Evolutionary conservation across 192 early-diverging fungal species (phyloP).

Genomic region (Fimicolochytrium jonesii): DNA sequence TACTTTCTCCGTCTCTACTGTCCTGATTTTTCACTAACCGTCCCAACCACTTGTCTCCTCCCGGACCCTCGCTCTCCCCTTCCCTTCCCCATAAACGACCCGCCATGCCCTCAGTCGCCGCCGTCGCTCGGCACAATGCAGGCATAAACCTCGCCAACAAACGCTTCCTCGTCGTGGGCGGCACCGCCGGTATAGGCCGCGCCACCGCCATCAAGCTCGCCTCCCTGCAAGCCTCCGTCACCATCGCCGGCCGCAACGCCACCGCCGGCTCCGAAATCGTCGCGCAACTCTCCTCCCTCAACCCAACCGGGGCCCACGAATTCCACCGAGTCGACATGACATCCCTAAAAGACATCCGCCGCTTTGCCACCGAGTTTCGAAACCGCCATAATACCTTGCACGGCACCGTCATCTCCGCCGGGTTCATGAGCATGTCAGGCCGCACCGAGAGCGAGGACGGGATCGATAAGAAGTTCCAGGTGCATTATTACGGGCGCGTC

Average conservation of each 20-base stretch:
- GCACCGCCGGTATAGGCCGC: conserved; percentile 35
- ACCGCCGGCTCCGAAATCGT: conserved; percentile 17
- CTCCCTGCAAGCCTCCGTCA: conserved; percentile 14
- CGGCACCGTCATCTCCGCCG: conserved; percentile 24
- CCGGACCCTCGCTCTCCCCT: no score
- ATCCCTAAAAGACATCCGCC: conserved; percentile 13
- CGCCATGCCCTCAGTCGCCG: no score
- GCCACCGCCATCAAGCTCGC: conserved; percentile 27
- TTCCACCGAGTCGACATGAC: conserved; percentile 28
- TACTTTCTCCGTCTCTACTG: no score
- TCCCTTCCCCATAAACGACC: no score
- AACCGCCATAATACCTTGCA: neutral
- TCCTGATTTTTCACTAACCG: no score
- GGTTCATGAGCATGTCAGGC: conserved; percentile 23
- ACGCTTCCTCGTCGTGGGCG: conserved; percentile 31
- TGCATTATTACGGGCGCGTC: conserved; percentile 30
- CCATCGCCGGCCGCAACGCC: conserved; percentile 24
- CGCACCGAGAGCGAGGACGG: conserved; percentile 34
- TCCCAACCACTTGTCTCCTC: no score
- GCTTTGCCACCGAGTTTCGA: conserved; percentile 7
- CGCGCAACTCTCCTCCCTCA: neutral
- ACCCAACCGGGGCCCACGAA: conserved; percentile 1
- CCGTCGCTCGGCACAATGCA: no score
- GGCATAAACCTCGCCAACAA: conserved; percentile 4
- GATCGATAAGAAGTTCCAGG: conserved; percentile 33